Percentiles rank a stretch among this genome's conserved stretches.
These are phyloP conservation scores for Nigrospora oryzae DNA, from an alignment of 2,329 filamentous ascomycete species.

Conservation along the genomic window DNA sequence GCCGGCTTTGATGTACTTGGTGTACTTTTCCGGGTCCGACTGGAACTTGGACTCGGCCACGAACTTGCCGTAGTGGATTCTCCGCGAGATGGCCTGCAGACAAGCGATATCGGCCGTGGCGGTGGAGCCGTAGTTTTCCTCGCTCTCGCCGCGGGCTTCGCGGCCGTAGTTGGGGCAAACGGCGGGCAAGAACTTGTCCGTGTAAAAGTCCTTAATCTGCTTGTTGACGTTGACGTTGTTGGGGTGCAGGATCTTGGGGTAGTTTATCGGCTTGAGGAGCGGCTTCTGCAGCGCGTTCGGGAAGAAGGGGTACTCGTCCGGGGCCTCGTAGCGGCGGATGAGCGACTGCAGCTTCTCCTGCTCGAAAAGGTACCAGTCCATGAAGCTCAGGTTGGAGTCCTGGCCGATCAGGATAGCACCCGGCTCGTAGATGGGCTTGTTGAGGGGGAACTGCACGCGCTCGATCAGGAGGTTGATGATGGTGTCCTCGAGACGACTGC, in stretches of 20 bases:
- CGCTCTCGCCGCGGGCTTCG: constrained; percentile 71
- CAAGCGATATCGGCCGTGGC: constrained; percentile 87
- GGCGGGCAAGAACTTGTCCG: constrained; percentile 70
- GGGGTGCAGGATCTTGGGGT: constrained; percentile 77
- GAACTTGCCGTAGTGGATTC: constrained; percentile 98
- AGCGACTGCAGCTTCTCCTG: constrained; percentile 87
- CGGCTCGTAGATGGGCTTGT: constrained; percentile 75
- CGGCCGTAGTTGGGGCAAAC: constrained; percentile 74
- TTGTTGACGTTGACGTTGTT: constrained; percentile 89
- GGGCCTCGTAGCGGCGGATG: constrained; percentile 89
- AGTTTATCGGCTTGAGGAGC: constrained; percentile 79
- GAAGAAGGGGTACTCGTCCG: constrained; percentile 98
- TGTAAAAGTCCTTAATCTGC: constrained; percentile 80
- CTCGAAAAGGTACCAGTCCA: constrained; percentile 89
- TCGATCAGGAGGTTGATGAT: constrained; percentile 97
- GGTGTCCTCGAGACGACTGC: constrained; percentile 89
- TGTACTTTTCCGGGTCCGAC: constrained; percentile 73
- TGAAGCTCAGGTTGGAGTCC: constrained; percentile 55
- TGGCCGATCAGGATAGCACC: constrained; percentile 70
- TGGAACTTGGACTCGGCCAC: constrained; percentile 94
- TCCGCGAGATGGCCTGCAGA: constrained; percentile 78
- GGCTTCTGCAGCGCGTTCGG: constrained; percentile 69
- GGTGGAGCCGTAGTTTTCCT: constrained; percentile 92
- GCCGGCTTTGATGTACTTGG: constrained; percentile 68
- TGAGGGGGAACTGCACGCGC: constrained; percentile 93